These are phyloP conservation scores for Diaporthe ampelina DNA, from an alignment of 2,329 filamentous ascomycete genomes.

Conservation along the genomic window DNA sequence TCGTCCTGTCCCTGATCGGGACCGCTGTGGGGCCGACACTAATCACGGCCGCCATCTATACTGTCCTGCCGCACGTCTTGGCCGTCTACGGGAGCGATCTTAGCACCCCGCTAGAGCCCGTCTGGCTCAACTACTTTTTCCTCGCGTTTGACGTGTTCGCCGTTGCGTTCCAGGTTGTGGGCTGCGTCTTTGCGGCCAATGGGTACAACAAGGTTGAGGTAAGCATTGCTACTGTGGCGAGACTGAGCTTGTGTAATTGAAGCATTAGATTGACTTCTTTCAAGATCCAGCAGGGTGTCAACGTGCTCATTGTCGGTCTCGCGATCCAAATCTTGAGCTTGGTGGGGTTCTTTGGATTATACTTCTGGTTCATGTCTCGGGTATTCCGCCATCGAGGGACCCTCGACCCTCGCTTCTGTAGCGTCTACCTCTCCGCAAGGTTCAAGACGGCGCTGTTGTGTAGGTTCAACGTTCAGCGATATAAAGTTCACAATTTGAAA, in stretches of 20 bases:
- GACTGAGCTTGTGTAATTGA: neutral
- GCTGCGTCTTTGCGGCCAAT: conserved; percentile 56
- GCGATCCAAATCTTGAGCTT: conserved; percentile 59
- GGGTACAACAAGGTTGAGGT: conserved; percentile 53
- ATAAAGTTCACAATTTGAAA: neutral
- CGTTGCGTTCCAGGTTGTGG: conserved; percentile 54
- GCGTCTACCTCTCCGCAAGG: conserved; percentile 56
- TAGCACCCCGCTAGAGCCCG: conserved; percentile 52
- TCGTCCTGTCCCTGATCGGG: conserved; percentile 61
- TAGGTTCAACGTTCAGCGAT: conserved; percentile 49
- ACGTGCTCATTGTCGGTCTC: conserved; percentile 60
- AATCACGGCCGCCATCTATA: conserved; percentile 59
- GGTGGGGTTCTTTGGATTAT: conserved; percentile 54
- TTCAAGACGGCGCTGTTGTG: conserved; percentile 62
- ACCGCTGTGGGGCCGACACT: conserved; percentile 62
- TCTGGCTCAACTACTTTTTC: conserved; percentile 53
- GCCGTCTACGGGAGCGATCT: conserved; percentile 61
- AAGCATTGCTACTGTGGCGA: conserved; percentile 42
- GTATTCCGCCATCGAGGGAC: conserved; percentile 54
- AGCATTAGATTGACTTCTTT: conserved; percentile 30
- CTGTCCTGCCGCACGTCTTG: conserved; percentile 61
- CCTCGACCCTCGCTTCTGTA: conserved; percentile 55
- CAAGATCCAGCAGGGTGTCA: conserved; percentile 52
- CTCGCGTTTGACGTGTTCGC: conserved; percentile 51
- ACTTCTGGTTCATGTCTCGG: conserved; percentile 57